Percentiles rank a stretch among this genome's conserved stretches.
Conservation (phyloP, 352 stramenopile species). For the Phytophthora pini region DNA sequence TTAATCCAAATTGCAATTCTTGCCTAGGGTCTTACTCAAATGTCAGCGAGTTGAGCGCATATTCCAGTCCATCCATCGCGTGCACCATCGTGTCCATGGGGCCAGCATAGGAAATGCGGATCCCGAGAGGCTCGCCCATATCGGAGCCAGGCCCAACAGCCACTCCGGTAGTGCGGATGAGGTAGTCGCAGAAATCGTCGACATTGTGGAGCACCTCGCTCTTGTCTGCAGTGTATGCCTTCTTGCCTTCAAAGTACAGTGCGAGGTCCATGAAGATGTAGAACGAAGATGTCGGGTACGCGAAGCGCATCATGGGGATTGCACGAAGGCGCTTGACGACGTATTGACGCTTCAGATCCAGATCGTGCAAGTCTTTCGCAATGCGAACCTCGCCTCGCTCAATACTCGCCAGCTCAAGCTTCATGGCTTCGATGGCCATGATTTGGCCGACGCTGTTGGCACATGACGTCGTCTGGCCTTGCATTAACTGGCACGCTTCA, state of each 20-base stretch:
- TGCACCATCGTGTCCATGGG: constrained; percentile 85
- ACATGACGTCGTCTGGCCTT: constrained; percentile 96
- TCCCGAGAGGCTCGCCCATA: constrained; percentile 91
- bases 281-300: constrained; percentile 93
- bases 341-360: constrained; percentile 90
- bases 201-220: constrained; percentile 45
- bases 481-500: constrained; percentile 85
- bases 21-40: constrained; percentile 1
- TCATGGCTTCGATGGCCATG: constrained; percentile 89
- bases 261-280: constrained; percentile 92
- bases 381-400: constrained; percentile 51
- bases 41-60: constrained; percentile 35
- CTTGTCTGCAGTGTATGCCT: constrained; percentile 22
- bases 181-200: constrained; percentile 89
- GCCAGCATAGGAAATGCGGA: constrained; percentile 90
- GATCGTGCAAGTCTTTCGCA: constrained; percentile 39
- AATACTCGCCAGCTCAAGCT: constrained; percentile 69
- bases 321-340: constrained; percentile 77
- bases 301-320: constrained; percentile 85
- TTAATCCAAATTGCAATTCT: not conserved
- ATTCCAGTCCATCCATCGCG: constrained; percentile 66
- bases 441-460: constrained; percentile 92
- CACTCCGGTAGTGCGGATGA: constrained; percentile 93
- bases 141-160: constrained; percentile 95
- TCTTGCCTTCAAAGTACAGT: constrained; percentile 67